phyloP scores from a whole-genome alignment of 1,284 basidiomycete species.

The Dichomitus squalens region DNA sequence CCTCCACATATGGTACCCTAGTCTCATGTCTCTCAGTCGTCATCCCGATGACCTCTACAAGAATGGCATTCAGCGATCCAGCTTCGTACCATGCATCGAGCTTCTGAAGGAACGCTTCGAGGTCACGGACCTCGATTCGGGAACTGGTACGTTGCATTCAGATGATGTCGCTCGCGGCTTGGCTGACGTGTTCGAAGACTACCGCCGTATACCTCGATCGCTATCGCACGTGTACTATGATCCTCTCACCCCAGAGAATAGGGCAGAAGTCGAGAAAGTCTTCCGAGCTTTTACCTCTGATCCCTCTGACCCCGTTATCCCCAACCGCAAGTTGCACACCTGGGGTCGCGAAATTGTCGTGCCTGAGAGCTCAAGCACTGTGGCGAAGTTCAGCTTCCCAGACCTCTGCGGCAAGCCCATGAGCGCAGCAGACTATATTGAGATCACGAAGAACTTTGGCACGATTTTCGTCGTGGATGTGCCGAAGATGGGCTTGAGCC shows the following conservation, averaged over 20 bases:
- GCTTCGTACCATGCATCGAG: conserved; percentile 95
- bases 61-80: conserved; percentile 98
- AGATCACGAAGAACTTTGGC: conserved; percentile 86
- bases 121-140: conserved; percentile 92
- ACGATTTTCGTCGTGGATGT: conserved; percentile 91
- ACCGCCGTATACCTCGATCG: conserved; percentile 87
- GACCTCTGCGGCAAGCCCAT: conserved; percentile 90
- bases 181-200: conserved; percentile 65
- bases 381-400: conserved; percentile 88
- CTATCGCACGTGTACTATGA: conserved; percentile 92
- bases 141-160: conserved; percentile 66
- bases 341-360: conserved; percentile 89
- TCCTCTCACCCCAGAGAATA: conserved; percentile 71
- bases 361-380: conserved; percentile 76
- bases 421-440: conserved; percentile 95
- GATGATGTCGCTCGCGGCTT: background rate
- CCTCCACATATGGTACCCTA: conserved; percentile 1
- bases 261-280: conserved; percentile 77
- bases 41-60: conserved; percentile 98
- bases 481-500: conserved; percentile 84
- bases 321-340: conserved; percentile 70
- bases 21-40: conserved; percentile 57
- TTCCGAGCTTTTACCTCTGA: conserved; percentile 70
- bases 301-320: conserved; percentile 58
- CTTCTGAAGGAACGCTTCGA: conserved; percentile 87